Conservation (phyloP, 2,329 filamentous ascomycete species). For the Tolypocladium tundrense region DNA sequence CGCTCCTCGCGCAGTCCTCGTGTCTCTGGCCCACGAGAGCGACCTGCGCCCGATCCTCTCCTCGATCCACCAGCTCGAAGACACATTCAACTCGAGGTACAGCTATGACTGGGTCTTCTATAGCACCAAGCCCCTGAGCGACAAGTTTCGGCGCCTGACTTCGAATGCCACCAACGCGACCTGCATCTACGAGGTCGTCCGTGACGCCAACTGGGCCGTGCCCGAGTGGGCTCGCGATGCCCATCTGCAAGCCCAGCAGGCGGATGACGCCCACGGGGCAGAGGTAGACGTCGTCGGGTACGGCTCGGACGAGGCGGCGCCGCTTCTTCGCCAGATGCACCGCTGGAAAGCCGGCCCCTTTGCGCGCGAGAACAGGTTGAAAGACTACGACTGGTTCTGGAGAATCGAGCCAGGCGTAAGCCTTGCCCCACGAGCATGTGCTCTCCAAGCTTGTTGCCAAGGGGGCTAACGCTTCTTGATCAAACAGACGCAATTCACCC, state of each 20-base stretch:
- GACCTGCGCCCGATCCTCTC: constrained; percentile 20
- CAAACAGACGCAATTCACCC: constrained; percentile 40
- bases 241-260: background rate
- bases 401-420: constrained; percentile 49
- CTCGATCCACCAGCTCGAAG: constrained; percentile 44
- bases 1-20: constrained; percentile 19
- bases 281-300: background rate
- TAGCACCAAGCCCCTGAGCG: constrained; percentile 68
- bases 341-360: constrained; percentile 79
- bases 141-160: constrained; percentile 63
- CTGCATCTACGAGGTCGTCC: constrained; percentile 62
- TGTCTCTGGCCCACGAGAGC: constrained; percentile 19
- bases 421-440: constrained; percentile 1
- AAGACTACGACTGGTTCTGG: constrained; percentile 50
- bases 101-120: constrained; percentile 86
- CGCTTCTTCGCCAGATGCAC: constrained; percentile 63
- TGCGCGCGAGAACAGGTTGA: constrained; percentile 64
- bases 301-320: constrained; percentile 19
- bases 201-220: constrained; percentile 65
- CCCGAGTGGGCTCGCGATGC: constrained; percentile 39
- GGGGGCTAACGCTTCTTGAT: constrained; percentile 1
- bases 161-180: constrained; percentile 59
- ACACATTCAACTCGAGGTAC: constrained; percentile 65
- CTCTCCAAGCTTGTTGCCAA: background rate
- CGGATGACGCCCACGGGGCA: background rate